A percentile compares a stretch with the other conserved stretches of the same genome.
Evolutionary conservation across 768 basidiomycete genomes (phyloP).

Genomic region (Lanmaoa pseudosensibilis): DNA sequence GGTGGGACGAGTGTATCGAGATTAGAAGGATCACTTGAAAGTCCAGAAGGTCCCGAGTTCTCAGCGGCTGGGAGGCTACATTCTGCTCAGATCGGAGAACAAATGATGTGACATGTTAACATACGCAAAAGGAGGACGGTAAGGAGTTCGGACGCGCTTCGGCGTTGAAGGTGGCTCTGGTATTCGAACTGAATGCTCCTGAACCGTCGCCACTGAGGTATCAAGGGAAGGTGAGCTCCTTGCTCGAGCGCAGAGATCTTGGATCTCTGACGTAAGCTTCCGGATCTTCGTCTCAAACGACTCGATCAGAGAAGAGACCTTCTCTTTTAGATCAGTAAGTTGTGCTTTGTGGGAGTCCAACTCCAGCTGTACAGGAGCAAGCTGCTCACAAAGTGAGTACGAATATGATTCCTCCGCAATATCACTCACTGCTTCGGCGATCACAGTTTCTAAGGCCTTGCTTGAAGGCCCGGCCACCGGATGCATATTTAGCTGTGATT

Average conservation of each 20-base stretch:
- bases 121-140: conserved; percentile 26
- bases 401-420: neutral
- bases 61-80: conserved; percentile 23
- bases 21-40: conserved; percentile 23
- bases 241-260: conserved; percentile 27
- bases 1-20: conserved; percentile 14
- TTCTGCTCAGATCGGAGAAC: conserved; percentile 13
- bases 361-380: conserved; percentile 54
- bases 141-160: conserved; percentile 35
- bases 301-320: conserved; percentile 29
- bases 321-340: conserved; percentile 36
- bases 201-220: conserved; percentile 6
- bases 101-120: conserved; percentile 4
- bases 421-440: conserved; percentile 33
- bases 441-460: conserved; percentile 17
- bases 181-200: conserved; percentile 21
- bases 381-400: conserved; percentile 31
- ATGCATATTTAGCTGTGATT: conserved; percentile 5
- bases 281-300: conserved; percentile 41
- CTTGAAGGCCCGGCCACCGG: conserved; percentile 2
- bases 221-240: conserved; percentile 11
- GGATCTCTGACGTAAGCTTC: conserved; percentile 36
- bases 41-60: conserved; percentile 18
- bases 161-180: conserved; percentile 35
- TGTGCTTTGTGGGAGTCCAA: conserved; percentile 48